phyloP scores from a whole-genome alignment of 2,329 filamentous ascomycete genomes.

The Nigrograna mackinnonii region DNA sequence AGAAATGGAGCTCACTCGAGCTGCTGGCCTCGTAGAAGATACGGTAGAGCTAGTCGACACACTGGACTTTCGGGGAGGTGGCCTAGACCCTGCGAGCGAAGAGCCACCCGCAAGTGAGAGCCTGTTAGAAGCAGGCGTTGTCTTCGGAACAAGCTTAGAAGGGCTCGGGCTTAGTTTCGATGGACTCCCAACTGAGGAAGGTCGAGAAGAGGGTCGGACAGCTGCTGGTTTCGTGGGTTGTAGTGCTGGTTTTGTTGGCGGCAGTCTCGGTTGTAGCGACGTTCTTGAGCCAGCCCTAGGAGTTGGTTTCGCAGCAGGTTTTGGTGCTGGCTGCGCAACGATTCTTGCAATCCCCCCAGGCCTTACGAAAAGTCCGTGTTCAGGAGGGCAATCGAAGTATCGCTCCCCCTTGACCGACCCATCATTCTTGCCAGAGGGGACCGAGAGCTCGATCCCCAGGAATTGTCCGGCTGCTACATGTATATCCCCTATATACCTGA shows the following conservation, averaged over 20 bases:
- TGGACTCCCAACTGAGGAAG: not conserved
- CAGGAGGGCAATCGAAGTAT: slow-evolving; percentile 78
- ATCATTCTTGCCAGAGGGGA: slow-evolving; percentile 87
- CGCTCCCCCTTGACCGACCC: slow-evolving; percentile 83
- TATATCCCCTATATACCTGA: slow-evolving; percentile 81
- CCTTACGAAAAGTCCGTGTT: slow-evolving; percentile 84
- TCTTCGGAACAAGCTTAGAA: not conserved
- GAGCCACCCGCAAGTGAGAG: not conserved
- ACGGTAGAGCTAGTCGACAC: slow-evolving; percentile 16
- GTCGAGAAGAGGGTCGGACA: not conserved
- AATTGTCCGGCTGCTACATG: slow-evolving; percentile 82
- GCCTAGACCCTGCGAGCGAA: not conserved
- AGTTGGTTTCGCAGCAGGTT: not conserved
- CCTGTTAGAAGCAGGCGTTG: not conserved
- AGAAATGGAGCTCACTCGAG: slow-evolving; percentile 2
- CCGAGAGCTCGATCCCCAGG: slow-evolving; percentile 86
- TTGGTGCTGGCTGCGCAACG: slow-evolving; percentile 49
- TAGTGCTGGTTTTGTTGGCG: not conserved
- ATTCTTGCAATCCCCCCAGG: slow-evolving; percentile 66
- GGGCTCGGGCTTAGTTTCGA: not conserved
- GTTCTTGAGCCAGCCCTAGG: slow-evolving; percentile 2
- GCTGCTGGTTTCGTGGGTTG: not conserved
- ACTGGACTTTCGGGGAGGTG: slow-evolving; percentile 21
- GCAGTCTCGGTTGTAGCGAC: not conserved
- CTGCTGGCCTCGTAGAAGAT: slow-evolving; percentile 8